phyloP scores from a whole-genome alignment of 2,329 filamentous ascomycete genomes.

The Colletotrichum nymphaeae region DNA sequence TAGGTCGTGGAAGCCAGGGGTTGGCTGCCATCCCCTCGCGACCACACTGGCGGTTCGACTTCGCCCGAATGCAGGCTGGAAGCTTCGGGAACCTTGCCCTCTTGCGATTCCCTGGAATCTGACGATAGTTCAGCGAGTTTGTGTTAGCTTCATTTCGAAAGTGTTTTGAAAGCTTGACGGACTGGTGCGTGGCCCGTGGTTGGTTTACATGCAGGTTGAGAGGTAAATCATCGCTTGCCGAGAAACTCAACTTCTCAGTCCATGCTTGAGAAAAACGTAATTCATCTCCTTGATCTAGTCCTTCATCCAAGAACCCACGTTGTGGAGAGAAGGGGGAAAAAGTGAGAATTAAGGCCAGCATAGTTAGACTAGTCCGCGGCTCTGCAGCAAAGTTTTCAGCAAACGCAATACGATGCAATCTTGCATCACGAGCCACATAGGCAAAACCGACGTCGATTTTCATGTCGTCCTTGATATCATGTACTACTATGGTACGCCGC shows the following conservation, averaged over 20 bases:
- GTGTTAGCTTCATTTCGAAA: conserved; percentile 18
- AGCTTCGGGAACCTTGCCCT: conserved; percentile 13
- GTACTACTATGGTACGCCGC: neutral
- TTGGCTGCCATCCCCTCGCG: conserved; percentile 2
- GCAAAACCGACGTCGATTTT: conserved; percentile 11
- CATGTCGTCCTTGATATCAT: neutral
- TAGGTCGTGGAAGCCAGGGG: neutral
- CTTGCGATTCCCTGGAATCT: conserved; percentile 6
- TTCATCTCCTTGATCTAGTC: neutral
- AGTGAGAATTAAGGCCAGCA: neutral
- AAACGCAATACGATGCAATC: neutral
- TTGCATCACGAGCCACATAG: conserved; percentile 1
- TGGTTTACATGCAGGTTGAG: conserved; percentile 3
- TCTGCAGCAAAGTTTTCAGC: conserved; percentile 6
- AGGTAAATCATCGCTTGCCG: conserved; percentile 5
- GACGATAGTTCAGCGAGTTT: conserved; percentile 18
- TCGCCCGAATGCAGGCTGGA: conserved; percentile 23
- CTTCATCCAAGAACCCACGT: neutral
- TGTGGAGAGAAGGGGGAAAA: neutral
- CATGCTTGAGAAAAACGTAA: neutral
- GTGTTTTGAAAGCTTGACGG: conserved; percentile 19
- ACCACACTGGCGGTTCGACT: conserved; percentile 13
- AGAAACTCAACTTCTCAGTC: conserved; percentile 8
- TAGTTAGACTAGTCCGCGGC: neutral
- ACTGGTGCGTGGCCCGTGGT: neutral